A percentile compares a stretch with the other conserved stretches of the same genome.
phyloP scores from a whole-genome alignment of 352 stramenopile genomes.

The Phytophthora melonis region DNA sequence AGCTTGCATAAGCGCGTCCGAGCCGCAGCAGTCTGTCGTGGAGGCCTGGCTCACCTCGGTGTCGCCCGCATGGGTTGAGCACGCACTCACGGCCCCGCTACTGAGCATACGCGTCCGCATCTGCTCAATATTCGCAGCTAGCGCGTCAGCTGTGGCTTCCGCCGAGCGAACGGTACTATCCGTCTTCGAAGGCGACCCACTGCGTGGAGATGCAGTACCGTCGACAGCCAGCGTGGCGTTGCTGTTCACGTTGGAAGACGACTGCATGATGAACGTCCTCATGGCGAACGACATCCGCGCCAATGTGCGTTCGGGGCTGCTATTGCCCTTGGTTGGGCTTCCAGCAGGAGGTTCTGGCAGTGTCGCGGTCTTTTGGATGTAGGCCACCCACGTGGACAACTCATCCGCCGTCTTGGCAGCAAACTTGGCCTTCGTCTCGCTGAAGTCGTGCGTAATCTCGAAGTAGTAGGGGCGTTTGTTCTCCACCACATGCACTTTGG shows the following conservation, averaged over 20 bases:
- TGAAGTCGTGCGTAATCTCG: conserved; percentile 78
- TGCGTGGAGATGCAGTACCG: conserved; percentile 1
- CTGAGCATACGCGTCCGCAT: conserved; percentile 40
- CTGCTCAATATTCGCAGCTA: conserved; percentile 26
- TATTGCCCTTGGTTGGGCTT: conserved; percentile 48
- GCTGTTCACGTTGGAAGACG: conserved; percentile 34
- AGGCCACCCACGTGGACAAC: conserved; percentile 64
- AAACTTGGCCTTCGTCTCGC: conserved; percentile 81
- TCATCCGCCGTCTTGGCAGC: conserved; percentile 72
- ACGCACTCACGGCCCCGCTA: conserved; percentile 32
- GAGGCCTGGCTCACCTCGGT: conserved; percentile 42
- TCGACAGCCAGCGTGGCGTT: conserved; percentile 18
- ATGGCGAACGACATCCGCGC: conserved; percentile 82
- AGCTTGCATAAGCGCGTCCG: conserved; percentile 34
- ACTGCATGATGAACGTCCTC: conserved; percentile 79
- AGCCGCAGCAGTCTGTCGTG: conserved; percentile 39
- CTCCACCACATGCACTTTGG: conserved; percentile 67
- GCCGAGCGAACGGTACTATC: conserved; percentile 22
- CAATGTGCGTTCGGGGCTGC: conserved; percentile 53
- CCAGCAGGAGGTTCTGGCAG: conserved; percentile 59
- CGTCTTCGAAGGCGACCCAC: conserved; percentile 25
- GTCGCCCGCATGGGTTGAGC: conserved; percentile 33
- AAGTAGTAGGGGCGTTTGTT: conserved; percentile 86
- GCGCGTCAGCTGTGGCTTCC: conserved; percentile 27
- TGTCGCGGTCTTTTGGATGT: conserved; percentile 56